Evolutionary conservation across 768 basidiomycete genomes (phyloP).

Genomic region (Russula griseocarnosa): DNA sequence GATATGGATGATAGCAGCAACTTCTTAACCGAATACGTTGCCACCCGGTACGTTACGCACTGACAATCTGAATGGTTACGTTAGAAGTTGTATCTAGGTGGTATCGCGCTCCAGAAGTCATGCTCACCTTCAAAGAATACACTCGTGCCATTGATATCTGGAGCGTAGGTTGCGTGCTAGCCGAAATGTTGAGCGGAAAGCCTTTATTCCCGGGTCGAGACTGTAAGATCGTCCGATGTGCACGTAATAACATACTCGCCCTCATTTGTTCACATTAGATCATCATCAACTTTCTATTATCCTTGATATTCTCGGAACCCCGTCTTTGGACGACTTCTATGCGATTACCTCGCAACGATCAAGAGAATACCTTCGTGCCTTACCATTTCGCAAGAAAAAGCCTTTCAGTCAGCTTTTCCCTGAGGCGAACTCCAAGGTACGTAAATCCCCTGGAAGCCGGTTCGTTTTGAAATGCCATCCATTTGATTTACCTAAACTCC

Average conservation of each 20-base stretch:
- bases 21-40: conserved; percentile 93
- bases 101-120: conserved; percentile 97
- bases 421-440: conserved; percentile 64
- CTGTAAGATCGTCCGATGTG: conserved; percentile 47
- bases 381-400: conserved; percentile 81
- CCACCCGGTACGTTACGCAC: conserved; percentile 59
- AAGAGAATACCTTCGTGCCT: conserved; percentile 82
- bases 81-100: conserved; percentile 47
- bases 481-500: not conserved
- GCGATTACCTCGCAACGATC: conserved; percentile 78
- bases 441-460: conserved; percentile 21
- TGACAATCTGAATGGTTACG: conserved; percentile 22
- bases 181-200: conserved; percentile 90
- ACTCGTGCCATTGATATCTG: conserved; percentile 84
- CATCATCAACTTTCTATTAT: conserved; percentile 93
- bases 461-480: conserved; percentile 1
- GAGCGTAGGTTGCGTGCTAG: conserved; percentile 82
- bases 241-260: conserved; percentile 2
- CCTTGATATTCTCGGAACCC: conserved; percentile 89
- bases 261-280: conserved; percentile 46
- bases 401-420: conserved; percentile 68
- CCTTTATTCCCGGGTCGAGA: conserved; percentile 94
- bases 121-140: conserved; percentile 97
- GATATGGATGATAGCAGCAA: conserved; percentile 74
- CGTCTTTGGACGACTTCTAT: conserved; percentile 90